Conservation (phyloP, 257 asterid genomes). For the Paraleonurus japonicus region DNA sequence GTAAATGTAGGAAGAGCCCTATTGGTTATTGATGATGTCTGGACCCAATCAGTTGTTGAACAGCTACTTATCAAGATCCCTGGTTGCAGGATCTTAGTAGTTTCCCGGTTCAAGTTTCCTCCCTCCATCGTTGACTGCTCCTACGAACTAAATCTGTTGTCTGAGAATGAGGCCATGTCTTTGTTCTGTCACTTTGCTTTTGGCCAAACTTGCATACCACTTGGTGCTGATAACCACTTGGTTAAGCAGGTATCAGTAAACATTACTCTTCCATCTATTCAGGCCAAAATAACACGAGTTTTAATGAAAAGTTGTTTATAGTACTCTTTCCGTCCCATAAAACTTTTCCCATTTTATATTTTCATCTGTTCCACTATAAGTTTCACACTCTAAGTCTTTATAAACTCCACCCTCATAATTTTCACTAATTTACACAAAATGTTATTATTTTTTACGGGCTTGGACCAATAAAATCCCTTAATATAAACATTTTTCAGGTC, state of each 20-base stretch:
- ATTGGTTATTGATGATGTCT: conserved; percentile 80
- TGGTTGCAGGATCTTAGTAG: conserved; percentile 76
- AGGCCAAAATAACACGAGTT: too few relatives aligned
- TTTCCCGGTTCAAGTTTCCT: conserved; percentile 73
- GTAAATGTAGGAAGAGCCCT: conserved; percentile 36
- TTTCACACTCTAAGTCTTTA: too few relatives aligned
- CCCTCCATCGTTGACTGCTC: conserved; percentile 52
- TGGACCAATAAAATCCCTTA: too few relatives aligned
- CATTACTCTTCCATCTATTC: too few relatives aligned
- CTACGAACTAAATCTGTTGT: conserved; percentile 65
- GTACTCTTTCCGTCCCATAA: too few relatives aligned
- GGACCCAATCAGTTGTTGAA: conserved; percentile 75
- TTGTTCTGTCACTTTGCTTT: conserved; percentile 84
- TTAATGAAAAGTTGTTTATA: too few relatives aligned
- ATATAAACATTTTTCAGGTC: too few relatives aligned
- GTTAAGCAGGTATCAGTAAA: conserved; percentile 58
- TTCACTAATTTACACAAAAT: too few relatives aligned
- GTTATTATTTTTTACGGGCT: too few relatives aligned
- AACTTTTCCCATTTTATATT: too few relatives aligned
- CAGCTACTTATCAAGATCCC: conserved; percentile 56
- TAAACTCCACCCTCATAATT: too few relatives aligned
- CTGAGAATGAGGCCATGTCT: conserved; percentile 72
- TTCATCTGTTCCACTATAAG: too few relatives aligned
- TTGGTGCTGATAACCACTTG: conserved; percentile 43
- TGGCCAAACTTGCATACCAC: conserved; percentile 61